Percentiles rank a stretch among this genome's conserved stretches.
These are phyloP conservation scores for Hemerocallis citrina DNA, from an alignment of 106 monocot species.

Conservation along the genomic window DNA sequence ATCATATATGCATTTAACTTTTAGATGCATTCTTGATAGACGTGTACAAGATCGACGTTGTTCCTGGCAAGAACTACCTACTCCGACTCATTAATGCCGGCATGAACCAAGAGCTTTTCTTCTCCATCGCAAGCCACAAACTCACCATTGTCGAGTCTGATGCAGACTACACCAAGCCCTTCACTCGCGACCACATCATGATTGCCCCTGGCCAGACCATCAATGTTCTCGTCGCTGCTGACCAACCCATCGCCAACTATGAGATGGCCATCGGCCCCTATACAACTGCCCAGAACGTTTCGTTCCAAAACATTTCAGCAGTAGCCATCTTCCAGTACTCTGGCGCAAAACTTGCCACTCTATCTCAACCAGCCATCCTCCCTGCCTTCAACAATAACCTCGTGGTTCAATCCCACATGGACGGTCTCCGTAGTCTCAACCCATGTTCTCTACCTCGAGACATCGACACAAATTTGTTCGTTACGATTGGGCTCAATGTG, in stretches of 20 bases:
- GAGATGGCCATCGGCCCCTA: constrained; percentile 35
- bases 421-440: constrained; percentile 21
- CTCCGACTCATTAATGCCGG: constrained; percentile 30
- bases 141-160: constrained; percentile 39
- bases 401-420: constrained; percentile 2
- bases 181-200: constrained; percentile 22
- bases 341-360: constrained; percentile 1
- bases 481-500: constrained; percentile 28
- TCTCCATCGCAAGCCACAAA: constrained; percentile 27
- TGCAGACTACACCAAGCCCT: constrained; percentile 32
- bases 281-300: constrained; percentile 5
- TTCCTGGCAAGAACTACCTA: constrained; percentile 31
- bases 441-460: constrained; percentile 17
- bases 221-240: constrained; percentile 30
- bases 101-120: constrained; percentile 32
- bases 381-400: constrained; percentile 27
- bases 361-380: constrained; percentile 6
- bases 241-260: constrained; percentile 23
- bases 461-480: constrained; percentile 24
- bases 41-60: constrained; percentile 1
- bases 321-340: constrained; percentile 33
- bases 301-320: constrained; percentile 30
- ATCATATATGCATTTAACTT: neutral
- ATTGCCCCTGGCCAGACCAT: constrained; percentile 34
- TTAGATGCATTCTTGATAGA: no score